Percentiles rank a stretch among this genome's conserved stretches.
phyloP scores from a whole-genome alignment of 140 eudicot genomes.

The Cichorium intybus region DNA sequence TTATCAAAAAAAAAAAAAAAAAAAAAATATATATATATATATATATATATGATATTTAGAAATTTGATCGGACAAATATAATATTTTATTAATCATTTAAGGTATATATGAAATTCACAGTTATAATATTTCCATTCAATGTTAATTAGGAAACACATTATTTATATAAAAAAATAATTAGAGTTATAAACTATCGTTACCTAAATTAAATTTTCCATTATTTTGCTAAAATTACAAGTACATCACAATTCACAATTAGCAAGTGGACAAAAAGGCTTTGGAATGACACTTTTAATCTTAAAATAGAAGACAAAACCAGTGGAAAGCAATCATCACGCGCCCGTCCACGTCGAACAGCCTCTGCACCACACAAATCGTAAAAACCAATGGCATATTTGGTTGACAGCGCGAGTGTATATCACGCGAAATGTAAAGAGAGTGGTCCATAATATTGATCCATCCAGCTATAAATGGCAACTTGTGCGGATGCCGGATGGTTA shows the following conservation, averaged over 20 bases:
- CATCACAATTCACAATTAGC: conserved; percentile 8
- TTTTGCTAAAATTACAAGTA: background rate
- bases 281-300: conserved; percentile 21
- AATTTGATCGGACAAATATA: no score
- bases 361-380: conserved; percentile 14
- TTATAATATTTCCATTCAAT: no score
- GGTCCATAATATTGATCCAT: background rate
- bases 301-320: conserved; percentile 21
- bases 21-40: no score
- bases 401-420: background rate
- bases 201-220: background rate
- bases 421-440: conserved; percentile 1
- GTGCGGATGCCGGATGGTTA: conserved; percentile 8
- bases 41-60: no score
- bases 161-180: no score
- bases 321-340: conserved; percentile 22
- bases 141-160: no score
- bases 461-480: conserved; percentile 16
- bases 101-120: no score
- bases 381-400: conserved; percentile 8
- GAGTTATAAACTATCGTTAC: no score
- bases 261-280: conserved; percentile 27
- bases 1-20: no score
- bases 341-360: conserved; percentile 27
- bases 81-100: no score